These are phyloP conservation scores for Trichomonas gallinae DNA, from an alignment of 208 protist species.

Conservation along the genomic window DNA sequence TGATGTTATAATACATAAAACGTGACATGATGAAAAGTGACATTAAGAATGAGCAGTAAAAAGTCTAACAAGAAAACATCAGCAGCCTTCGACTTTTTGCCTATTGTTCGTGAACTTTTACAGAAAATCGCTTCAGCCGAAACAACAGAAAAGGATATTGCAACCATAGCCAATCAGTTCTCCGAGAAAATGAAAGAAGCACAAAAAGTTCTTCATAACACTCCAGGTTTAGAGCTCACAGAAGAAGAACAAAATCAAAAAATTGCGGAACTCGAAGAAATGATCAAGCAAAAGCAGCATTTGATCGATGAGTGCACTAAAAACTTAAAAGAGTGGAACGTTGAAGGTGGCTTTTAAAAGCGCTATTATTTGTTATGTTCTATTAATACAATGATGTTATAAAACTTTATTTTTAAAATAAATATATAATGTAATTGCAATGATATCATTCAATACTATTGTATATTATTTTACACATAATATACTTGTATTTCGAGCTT, in stretches of 20 bases:
- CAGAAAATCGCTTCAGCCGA: not conserved
- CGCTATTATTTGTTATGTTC: no score
- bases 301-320: not conserved
- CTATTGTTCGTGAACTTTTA: not conserved
- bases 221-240: not conserved
- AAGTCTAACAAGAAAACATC: not conserved
- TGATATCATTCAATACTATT: no score
- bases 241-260: slow-evolving; percentile 7
- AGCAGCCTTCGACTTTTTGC: not conserved
- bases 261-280: not conserved
- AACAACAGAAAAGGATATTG: not conserved
- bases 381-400: no score
- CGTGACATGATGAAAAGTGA: not conserved
- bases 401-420: no score
- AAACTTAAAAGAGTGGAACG: not conserved
- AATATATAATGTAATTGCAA: no score
- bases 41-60: not conserved
- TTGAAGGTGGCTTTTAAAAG: not conserved
- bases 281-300: not conserved
- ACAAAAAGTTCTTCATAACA: not conserved
- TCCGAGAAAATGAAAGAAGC: not conserved
- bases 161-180: not conserved
- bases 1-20: no score
- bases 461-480: no score
- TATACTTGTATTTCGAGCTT: no score